These are phyloP conservation scores for Arthrobotrys entomopaga DNA, from an alignment of 2,329 filamentous ascomycete species.

Conservation along the genomic window DNA sequence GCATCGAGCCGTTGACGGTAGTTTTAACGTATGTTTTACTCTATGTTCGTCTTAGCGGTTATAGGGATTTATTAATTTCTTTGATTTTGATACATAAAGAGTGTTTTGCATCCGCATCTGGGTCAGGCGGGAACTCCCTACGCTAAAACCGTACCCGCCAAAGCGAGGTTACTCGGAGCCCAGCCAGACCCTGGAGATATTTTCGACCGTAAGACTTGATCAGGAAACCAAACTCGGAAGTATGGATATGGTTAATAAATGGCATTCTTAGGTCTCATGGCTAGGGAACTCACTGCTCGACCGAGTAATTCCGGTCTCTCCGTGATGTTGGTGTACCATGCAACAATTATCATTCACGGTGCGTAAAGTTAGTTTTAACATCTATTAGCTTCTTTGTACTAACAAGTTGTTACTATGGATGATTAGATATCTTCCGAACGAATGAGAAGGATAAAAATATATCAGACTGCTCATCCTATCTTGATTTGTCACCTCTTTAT, in stretches of 20 bases:
- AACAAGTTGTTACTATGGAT: neutral
- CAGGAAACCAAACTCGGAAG: neutral
- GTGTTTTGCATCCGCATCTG: constrained; percentile 71
- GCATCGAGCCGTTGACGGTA: constrained; percentile 42
- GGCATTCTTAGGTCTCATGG: constrained; percentile 66
- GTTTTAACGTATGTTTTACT: constrained; percentile 39
- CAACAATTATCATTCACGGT: constrained; percentile 73
- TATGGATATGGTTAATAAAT: neutral
- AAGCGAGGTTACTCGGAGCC: constrained; percentile 68
- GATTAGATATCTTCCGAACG: constrained; percentile 72
- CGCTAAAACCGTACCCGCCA: constrained; percentile 72
- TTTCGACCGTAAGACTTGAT: constrained; percentile 67
- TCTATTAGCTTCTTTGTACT: neutral
- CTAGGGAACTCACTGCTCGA: constrained; percentile 67
- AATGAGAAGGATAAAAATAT: constrained; percentile 71
- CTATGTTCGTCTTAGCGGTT: neutral
- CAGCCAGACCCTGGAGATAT: constrained; percentile 74
- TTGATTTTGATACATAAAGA: constrained; percentile 62
- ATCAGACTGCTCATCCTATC: constrained; percentile 77
- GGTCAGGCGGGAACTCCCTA: constrained; percentile 75
- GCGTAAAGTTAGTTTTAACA: constrained; percentile 35
- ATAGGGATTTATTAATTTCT: neutral
- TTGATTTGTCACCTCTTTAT: constrained; percentile 78
- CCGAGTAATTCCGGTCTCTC: constrained; percentile 78
- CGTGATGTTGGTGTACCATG: constrained; percentile 78